Evolutionary conservation across 169 alveolate species (phyloP).

Genomic region (Plasmodium sp.): DNA sequence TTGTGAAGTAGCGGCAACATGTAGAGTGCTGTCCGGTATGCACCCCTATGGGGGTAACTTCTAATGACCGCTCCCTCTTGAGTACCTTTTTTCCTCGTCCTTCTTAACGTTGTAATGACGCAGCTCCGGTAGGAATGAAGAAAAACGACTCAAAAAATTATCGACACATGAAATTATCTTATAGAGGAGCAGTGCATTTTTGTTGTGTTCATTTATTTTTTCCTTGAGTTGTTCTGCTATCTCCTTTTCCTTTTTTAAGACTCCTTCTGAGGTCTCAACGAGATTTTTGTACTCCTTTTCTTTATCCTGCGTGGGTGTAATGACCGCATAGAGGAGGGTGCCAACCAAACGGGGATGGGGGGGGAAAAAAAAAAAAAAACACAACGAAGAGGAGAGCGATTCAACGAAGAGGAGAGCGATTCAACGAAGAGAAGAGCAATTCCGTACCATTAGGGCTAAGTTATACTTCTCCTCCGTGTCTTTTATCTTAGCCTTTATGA

Average conservation of each 20-base stretch:
- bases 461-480: slow-evolving; percentile 48
- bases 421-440: background rate
- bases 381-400: too few relatives aligned
- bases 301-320: slow-evolving; percentile 19
- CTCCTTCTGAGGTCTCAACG: slow-evolving; percentile 26
- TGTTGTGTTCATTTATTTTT: slow-evolving; percentile 65
- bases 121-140: slow-evolving; percentile 62
- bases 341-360: background rate
- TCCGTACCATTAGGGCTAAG: slow-evolving; percentile 28
- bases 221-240: slow-evolving; percentile 42
- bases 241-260: slow-evolving; percentile 40
- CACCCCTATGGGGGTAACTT: background rate
- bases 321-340: background rate
- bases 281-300: slow-evolving; percentile 41
- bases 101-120: slow-evolving; percentile 65
- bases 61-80: background rate
- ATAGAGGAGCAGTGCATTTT: slow-evolving; percentile 23
- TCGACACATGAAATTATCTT: slow-evolving; percentile 66
- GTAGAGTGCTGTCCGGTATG: background rate
- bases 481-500: slow-evolving; percentile 46
- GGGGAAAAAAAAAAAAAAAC: background rate
- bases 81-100: slow-evolving; percentile 52
- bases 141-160: slow-evolving; percentile 54
- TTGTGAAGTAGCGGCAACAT: background rate
- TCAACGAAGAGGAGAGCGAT: too few relatives aligned